Percentiles rank a stretch among this genome's conserved stretches.
Evolutionary conservation across 768 basidiomycete genomes (phyloP).

Genomic region (Gelatoporia subvermispora): DNA sequence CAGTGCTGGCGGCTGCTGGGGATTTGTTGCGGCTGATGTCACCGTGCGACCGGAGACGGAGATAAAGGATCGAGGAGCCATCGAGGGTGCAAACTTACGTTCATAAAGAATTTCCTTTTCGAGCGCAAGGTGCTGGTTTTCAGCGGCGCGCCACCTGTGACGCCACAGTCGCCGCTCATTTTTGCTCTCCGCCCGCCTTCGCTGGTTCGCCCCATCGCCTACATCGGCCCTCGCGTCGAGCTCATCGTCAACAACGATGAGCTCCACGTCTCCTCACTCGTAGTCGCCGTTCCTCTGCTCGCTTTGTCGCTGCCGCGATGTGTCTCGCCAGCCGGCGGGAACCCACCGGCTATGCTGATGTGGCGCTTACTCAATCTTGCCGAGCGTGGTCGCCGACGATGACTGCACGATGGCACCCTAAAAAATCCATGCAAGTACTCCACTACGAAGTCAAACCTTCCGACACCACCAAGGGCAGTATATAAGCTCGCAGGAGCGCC

Average conservation of each 20-base stretch:
- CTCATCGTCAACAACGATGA: constrained; percentile 3
- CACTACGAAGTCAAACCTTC: too few relatives aligned
- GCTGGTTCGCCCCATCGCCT: neutral
- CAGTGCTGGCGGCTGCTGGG: too few relatives aligned
- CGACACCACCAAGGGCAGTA: too few relatives aligned
- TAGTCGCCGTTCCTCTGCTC: neutral
- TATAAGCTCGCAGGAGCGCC: too few relatives aligned
- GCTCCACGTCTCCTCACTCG: neutral
- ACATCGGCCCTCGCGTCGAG: constrained; percentile 3
- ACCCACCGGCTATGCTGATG: neutral
- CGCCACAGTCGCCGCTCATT: neutral
- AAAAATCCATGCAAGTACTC: too few relatives aligned
- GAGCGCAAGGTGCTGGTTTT: constrained; percentile 4
- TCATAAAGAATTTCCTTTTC: constrained; percentile 8
- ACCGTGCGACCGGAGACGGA: too few relatives aligned
- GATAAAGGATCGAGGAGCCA: too few relatives aligned
- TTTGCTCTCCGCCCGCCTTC: neutral
- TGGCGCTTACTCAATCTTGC: constrained; percentile 12
- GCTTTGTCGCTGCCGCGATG: neutral
- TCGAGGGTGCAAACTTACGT: constrained; percentile 1
- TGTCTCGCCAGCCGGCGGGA: neutral
- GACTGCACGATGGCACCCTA: too few relatives aligned
- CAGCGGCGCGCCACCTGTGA: neutral
- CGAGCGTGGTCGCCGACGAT: neutral
- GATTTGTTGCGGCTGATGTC: too few relatives aligned